Percentiles rank a stretch among this genome's conserved stretches.
These are phyloP conservation scores for Cryptomeria japonica DNA, from an alignment of 75 land plant species.

Conservation along the genomic window DNA sequence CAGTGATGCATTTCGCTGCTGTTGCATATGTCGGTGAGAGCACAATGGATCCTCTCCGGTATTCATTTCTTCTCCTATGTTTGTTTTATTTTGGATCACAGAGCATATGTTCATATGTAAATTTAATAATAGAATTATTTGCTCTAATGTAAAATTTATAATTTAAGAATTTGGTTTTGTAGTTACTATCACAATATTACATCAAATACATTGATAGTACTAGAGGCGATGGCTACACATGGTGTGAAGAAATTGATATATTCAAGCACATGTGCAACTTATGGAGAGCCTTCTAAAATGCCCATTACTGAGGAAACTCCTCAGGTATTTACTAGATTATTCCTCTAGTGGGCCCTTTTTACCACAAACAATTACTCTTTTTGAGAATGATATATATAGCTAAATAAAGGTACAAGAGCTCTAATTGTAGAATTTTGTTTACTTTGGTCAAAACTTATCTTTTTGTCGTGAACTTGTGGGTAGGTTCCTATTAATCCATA, in stretches of 20 bases:
- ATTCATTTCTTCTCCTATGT: slow-evolving; percentile 13
- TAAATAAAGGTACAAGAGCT: neutral
- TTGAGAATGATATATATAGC: neutral
- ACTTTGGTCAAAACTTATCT: neutral
- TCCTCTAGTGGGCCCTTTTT: neutral
- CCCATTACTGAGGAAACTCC: slow-evolving; percentile 88
- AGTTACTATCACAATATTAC: slow-evolving; percentile 94
- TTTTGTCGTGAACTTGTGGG: slow-evolving; percentile 3
- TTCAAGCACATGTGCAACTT: slow-evolving; percentile 92
- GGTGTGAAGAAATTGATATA: slow-evolving; percentile 73
- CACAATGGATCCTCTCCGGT: slow-evolving; percentile 84
- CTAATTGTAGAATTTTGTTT: neutral
- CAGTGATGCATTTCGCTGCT: slow-evolving; percentile 93
- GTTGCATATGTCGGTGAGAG: slow-evolving; percentile 96
- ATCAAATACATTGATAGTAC: slow-evolving; percentile 70
- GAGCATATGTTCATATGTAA: neutral
- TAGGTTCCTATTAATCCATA: slow-evolving; percentile 96
- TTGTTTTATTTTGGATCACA: neutral
- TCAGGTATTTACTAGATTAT: slow-evolving; percentile 44
- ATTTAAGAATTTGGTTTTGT: neutral
- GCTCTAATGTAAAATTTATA: neutral
- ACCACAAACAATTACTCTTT: neutral
- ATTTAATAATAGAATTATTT: neutral
- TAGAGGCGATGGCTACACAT: slow-evolving; percentile 79
- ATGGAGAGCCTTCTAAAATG: slow-evolving; percentile 89